Base-by-base conservation (phyloP, 306 rosid species). In the Corylus avellana region DNA sequence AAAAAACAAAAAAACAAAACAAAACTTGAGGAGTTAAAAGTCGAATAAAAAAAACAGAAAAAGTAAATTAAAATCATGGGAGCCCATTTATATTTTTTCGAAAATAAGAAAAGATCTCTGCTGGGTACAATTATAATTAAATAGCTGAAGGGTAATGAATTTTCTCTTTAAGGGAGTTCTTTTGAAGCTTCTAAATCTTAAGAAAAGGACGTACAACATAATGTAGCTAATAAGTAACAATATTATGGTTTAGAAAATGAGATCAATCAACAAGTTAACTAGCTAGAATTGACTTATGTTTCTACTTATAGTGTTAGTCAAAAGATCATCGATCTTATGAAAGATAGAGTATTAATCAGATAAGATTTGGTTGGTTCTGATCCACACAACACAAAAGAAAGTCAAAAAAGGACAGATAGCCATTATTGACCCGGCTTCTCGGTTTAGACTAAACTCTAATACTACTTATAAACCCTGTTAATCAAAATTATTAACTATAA, bases 401-500 rank as follows among this genome's bases (percentile, higher is more conserved):
- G 50, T 12, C 47, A 64, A 73, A 51, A 55, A 39, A 53, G 29
- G 82, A 67, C 58, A 37, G 69, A 69, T 61, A 32, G 48, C 14
- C 22, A 16, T 27, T 13, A 62, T 10, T 29, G n/a, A 66, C 79
- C 73, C 75, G 59, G 76, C 81, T 69, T 29, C 55, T 71, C 77
- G 81, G 79, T 76, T 74, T 80, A 82, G 80, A 71, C 84, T 72
- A 78, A 32, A 32, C 35, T 32, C 35, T 32, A 32, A 74, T 80
- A 69, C 56, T 76, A 77, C 50, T 75, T 12, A 49, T 4, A 75
- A 62, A 32, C 51, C 53, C 27, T 46, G 27, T 61, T 74, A 76
- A 79, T 17, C 58, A 78, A 48, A 85, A 87, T 7, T 46, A 0
- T 80, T 82, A 73, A 77, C 54, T 16, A 53, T 53, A 18, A 51